Evolutionary conservation across 306 rosid genomes (phyloP).

Genomic region (Parietaria judaica): DNA sequence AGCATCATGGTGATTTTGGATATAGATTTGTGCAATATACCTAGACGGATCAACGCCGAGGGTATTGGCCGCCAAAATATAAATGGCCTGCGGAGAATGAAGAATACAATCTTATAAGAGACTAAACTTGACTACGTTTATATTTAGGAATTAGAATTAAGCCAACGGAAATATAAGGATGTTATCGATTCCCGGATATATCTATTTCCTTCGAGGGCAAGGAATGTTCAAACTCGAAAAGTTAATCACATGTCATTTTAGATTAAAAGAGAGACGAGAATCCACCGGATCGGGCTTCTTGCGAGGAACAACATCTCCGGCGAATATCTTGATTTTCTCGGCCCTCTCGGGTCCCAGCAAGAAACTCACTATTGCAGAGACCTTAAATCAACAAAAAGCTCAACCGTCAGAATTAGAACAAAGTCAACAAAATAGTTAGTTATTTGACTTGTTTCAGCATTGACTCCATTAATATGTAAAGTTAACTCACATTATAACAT

Average conservation of each 20-base stretch:
- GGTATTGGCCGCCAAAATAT: constrained; percentile 71
- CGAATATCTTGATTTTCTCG: constrained; percentile 81
- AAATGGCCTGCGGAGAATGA: constrained; percentile 76
- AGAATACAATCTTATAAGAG: neutral
- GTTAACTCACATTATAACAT: too few species aligned
- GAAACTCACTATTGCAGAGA: constrained; percentile 88
- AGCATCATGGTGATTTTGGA: constrained; percentile 3
- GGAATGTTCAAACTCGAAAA: too few species aligned
- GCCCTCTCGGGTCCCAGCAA: constrained; percentile 86
- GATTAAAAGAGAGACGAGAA: neutral
- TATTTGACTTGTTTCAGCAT: too few species aligned
- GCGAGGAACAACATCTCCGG: constrained; percentile 96
- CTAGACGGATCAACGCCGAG: constrained; percentile 84
- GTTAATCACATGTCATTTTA: too few species aligned
- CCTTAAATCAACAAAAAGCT: constrained; percentile 42
- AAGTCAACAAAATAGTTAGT: too few species aligned
- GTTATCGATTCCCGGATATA: too few species aligned
- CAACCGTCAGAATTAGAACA: constrained; percentile 12
- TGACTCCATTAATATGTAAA: too few species aligned
- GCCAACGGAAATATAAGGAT: too few species aligned
- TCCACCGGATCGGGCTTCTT: constrained; percentile 99
- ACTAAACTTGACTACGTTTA: neutral
- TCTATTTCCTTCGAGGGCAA: too few species aligned
- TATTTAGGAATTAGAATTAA: too few species aligned
- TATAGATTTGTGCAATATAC: constrained; percentile 35